These are phyloP conservation scores for Davidsoniella eucalypti DNA, from an alignment of 2,329 filamentous ascomycete genomes.

Conservation along the genomic window DNA sequence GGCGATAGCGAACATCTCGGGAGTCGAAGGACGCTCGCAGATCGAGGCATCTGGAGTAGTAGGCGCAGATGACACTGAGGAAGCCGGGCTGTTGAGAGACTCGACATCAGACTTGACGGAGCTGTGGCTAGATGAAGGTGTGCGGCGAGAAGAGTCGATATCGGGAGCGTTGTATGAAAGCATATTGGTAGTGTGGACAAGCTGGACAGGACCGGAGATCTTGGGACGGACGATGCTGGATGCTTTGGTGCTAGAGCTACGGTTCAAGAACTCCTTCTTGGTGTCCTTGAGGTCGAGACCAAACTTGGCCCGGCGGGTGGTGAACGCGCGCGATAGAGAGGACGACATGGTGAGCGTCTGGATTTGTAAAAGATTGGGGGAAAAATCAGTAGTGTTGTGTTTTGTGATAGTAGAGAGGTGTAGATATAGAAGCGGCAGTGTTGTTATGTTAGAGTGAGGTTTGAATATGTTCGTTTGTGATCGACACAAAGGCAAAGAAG, in stretches of 20 bases:
- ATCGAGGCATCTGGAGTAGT: constrained; percentile 52
- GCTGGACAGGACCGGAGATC: constrained; percentile 75
- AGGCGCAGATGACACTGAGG: constrained; percentile 43
- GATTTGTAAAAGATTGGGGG: too few species aligned
- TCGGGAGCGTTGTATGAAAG: constrained; percentile 89
- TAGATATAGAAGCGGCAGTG: constrained; percentile 10
- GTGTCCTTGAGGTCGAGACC: constrained; percentile 29
- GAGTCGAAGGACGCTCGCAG: constrained; percentile 36
- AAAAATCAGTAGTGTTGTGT: constrained; percentile 11
- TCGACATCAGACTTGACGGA: constrained; percentile 48
- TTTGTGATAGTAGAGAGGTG: neutral
- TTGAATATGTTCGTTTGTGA: neutral
- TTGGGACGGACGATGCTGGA: constrained; percentile 32
- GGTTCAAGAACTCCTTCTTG: constrained; percentile 24
- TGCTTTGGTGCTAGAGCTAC: constrained; percentile 36
- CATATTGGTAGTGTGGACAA: constrained; percentile 91
- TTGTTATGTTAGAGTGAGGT: constrained; percentile 3
- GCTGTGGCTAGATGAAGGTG: constrained; percentile 33
- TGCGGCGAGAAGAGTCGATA: constrained; percentile 32
- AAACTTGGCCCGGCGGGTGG: constrained; percentile 46
- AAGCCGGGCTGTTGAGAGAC: constrained; percentile 44
- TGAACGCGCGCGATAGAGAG: constrained; percentile 55
- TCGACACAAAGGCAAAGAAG: constrained; percentile 4
- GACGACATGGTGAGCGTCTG: constrained; percentile 24
- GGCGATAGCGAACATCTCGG: constrained; percentile 44